Base-by-base conservation (phyloP, 805 yeast genomes). In the Saturnispora bothae region DNA sequence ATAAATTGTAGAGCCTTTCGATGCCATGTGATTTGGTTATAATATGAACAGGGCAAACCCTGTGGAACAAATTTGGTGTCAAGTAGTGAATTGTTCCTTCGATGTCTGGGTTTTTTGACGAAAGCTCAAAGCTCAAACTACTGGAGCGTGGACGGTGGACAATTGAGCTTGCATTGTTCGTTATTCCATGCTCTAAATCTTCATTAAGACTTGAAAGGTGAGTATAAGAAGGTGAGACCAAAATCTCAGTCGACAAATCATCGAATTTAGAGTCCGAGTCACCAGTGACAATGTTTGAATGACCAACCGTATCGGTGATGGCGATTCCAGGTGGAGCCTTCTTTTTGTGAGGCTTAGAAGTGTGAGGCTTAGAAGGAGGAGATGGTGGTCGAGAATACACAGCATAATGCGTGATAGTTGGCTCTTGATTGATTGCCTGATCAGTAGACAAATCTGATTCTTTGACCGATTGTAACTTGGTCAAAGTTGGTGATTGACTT, bases 1-100 rank as follows among this genome's bases (percentile, higher is more conserved):
- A 13, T 3, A 56, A 19, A 21, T 49, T 44, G 20, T 50, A 45
- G 1, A 48, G n/a, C 6, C 52, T 48, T 36, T 54, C 62, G 17
- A 33, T 14, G 25, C 42, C 46, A 1, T 34, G 38, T 4, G 19
- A 31, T 1, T 40, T 31, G 5, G 13, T 22, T 14, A 21, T 20
- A 34, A 37, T 37, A 34, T 42, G 41, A 26, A 38, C 19, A 10
- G 46, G 48, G 13, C 40, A 25, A 4, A 45, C 13, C 27, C 44
- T 45, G n/a, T 31, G 14, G 16, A 26, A 28, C 14, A 37, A 5
- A 8, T 22, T 20, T 19, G 40, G 40, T 13, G 40, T 37, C n/a
- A 37, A 37, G 14, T 30, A 31, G 5, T 37, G 40, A 31, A 37
- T 37, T 12, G 5, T n/a, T 4, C 31, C 28, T 20, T 31, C 35